Base-by-base conservation (phyloP, 371 early-diverging fungal genomes). In the Apophysomyces variabilis region DNA sequence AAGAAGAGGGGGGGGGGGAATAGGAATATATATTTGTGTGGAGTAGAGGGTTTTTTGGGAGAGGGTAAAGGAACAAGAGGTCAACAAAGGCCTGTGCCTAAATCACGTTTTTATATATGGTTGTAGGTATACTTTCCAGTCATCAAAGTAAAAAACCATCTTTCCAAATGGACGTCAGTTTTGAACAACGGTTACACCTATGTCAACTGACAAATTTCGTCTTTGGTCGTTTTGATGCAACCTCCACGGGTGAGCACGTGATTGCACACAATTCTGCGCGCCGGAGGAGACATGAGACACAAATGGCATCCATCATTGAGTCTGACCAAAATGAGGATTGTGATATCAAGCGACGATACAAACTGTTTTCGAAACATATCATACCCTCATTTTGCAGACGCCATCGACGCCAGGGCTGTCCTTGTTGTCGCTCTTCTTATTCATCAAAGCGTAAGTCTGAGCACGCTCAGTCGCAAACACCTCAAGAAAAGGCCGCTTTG, bases 211-310 rank as follows among this genome's bases (percentile, higher is more conserved):
- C 88, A 9, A 86, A 84, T 32, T 73, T 87, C 61, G 80, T 86
- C 13, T 85, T 87, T 80, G 88, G 88, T 35, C 79, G 88, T n/a
- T 85, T 87, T 64, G 86, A 87, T 64, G 79, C 82, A 9, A 73
- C 83, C 21, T 77, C 82, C 9, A 81, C 79, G 3, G 72, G 72
- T 12, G 71, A 73, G 26, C 75, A 76, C 67, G 75, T 71, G 39
- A 72, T 74, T 68, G 72, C 77, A 11, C 76, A 73, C 36, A 65
- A 61, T 6, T 68, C 78, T 13, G 67, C 79, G 44, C 75, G 76
- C 36, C 69, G 71, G 8, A 67, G 73, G 26, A 62, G 77, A 13
- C 82, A 80, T 50, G 74, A 72, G 58, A 64, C 72, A 1, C 66
- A 71, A 8, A 67, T 69, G 57, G 69, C 66, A 2, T 64, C 70